Evolutionary conservation across 306 rosid species (phyloP), one percentile per base, ranked within the genome.

Genomic region (Trichosanthes truncata): DNA sequence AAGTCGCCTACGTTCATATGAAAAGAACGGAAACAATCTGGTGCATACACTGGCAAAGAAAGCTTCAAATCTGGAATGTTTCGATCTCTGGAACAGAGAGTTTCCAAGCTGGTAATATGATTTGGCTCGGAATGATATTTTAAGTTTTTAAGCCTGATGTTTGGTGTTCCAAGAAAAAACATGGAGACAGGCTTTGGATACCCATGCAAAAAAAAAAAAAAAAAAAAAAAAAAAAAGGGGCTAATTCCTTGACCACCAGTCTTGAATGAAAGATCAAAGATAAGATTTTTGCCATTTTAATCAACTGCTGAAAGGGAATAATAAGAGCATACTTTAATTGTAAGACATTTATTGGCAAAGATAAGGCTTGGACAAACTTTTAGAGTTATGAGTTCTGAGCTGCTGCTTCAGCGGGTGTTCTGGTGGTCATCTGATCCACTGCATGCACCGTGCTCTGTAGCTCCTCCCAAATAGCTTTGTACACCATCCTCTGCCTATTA

Each of bases 381-480:
- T 80, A 60, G 41, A 60, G 33, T 13, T 56, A 52, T 82, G 83
- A 80, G 77, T 78, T 87, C 41, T 66, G 60, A 17, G 78, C 23
- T 2, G 90, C 85, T 43, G 90, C 95, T 89, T 94, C 98, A 17
- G 82, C 71, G 31, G 98, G 98, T 72, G 97, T 92, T 79, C 80
- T 82, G 52, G 98, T 95, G 38, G 93, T 88, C 98, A 95, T 95
- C 82, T 89, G 93, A 85, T 95, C 98, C 82, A 95, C 98, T 7
- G 98, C 98, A 77, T 95, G 98, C 62, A 95, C 98, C 15, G 86
- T 84, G 83, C 48, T 91, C 81, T 94, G 97, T 78, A 94, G 98
- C 88, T 94, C 98, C 88, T 94, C 98, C 98, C 96, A 94, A 78
- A 94, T 94, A 79, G 95, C 97, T 81, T 91, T 94, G 84, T 92